Base-by-base conservation (phyloP, 169 alveolate genomes). In the Cryptosporidium parvum region DNA sequence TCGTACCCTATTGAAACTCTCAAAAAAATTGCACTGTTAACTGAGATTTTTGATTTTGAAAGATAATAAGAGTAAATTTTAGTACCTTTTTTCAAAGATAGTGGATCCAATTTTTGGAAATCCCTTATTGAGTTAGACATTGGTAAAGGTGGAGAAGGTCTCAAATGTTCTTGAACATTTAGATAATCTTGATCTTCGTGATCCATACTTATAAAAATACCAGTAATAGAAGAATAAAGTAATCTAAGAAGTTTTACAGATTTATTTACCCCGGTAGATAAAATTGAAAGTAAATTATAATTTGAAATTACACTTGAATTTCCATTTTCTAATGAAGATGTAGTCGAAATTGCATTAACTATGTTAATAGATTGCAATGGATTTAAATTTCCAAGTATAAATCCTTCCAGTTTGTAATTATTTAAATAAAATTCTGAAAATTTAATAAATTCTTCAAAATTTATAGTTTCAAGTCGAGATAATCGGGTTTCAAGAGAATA, bases 321-420 rank as follows among this genome's bases (percentile, higher is more conserved):
- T 1, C 12, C 51, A 4, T 39, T 69, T 37, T 45, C 14, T 16
- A n/a, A 7, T 45, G 6, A 26, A n/a, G 16, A 29, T 18, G 52
- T n/a, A 2, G 62, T 35, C 3, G 65, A 48, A 21, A 80, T 59
- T 9, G 44, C 3, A 1, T 65, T 37, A 21, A 80, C 26, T 39
- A 80, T 42, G 1, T 26, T 48, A 9, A 35, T 10, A 5, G 70
- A 51, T n/a, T 61, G 53, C 5, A 37, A 7, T 9, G 75, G 75
- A 42, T 12, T 65, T 14, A 62, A 29, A 42, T 80, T 80, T 6
- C 89, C 75, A 26, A 37, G 26, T 23, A 80, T 9, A 29, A 80
- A 62, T 12, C 73, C 89, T 26, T 59, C 65, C 26, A 59, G 9
- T 80, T 48, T 80, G 12, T 21, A 80, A 18, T 61, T 3, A 9